These are phyloP conservation scores for Colletotrichum lini DNA, from an alignment of 2,329 filamentous ascomycete species.

Conservation along the genomic window DNA sequence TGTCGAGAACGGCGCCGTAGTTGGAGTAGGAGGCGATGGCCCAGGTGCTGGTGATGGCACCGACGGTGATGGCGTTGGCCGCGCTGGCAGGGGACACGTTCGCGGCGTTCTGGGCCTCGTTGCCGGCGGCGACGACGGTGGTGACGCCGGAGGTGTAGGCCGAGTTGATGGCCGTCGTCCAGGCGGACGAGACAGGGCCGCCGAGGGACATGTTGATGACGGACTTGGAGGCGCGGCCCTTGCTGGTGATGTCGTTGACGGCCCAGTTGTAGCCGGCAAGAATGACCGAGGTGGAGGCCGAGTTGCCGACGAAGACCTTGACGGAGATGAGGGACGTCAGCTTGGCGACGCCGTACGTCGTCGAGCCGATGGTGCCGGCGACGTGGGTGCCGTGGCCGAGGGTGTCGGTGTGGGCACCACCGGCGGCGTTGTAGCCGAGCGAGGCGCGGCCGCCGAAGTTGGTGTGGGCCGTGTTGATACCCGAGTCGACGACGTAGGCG, in stretches of 20 bases:
- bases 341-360: constrained; percentile 63
- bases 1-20: constrained; percentile 63
- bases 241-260: constrained; percentile 59
- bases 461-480: constrained; percentile 62
- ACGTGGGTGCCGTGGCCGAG: constrained; percentile 65
- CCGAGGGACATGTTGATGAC: constrained; percentile 72
- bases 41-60: constrained; percentile 60
- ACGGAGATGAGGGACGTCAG: constrained; percentile 58
- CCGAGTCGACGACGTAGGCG: constrained; percentile 70
- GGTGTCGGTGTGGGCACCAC: constrained; percentile 52
- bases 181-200: constrained; percentile 55
- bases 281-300: constrained; percentile 49
- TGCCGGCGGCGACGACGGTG: constrained; percentile 70
- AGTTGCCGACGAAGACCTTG: constrained; percentile 59
- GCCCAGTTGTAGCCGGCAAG: constrained; percentile 59
- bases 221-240: constrained; percentile 56
- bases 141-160: constrained; percentile 64
- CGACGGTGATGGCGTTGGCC: constrained; percentile 66
- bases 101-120: constrained; percentile 54
- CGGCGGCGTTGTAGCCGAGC: constrained; percentile 55
- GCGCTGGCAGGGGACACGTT: constrained; percentile 64
- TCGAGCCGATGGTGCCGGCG: constrained; percentile 61
- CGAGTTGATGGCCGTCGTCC: constrained; percentile 65
- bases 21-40: constrained; percentile 63
- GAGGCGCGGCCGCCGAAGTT: constrained; percentile 61